A percentile compares a stretch with the other conserved stretches of the same genome.
These are phyloP conservation scores for Aspergillus hiratsukae DNA, from an alignment of 2,329 filamentous ascomycete genomes.

Conservation along the genomic window DNA sequence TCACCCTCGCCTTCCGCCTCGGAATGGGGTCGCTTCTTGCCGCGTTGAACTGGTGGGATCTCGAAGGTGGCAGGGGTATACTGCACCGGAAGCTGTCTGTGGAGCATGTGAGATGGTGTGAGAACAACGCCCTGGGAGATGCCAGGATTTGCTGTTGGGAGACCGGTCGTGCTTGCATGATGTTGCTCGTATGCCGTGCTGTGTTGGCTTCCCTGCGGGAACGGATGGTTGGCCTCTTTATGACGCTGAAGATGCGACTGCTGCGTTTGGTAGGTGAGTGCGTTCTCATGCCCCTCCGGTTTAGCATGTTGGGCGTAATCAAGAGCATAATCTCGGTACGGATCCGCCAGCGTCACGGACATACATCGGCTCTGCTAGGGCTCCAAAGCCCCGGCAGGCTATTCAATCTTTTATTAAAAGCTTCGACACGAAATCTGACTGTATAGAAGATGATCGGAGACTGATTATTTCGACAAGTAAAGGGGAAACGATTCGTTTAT, in stretches of 20 bases:
- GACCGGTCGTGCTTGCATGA: conserved; percentile 36
- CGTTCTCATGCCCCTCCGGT: conserved; percentile 60
- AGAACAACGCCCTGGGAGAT: conserved; percentile 30
- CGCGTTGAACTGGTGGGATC: conserved; percentile 27
- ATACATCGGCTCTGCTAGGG: conserved; percentile 73
- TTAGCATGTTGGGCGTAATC: conserved; percentile 66
- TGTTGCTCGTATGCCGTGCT: conserved; percentile 34
- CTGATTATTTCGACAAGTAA: conserved; percentile 2
- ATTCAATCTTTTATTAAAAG: conserved; percentile 12
- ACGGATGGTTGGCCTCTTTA: conserved; percentile 30
- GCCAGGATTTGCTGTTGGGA: conserved; percentile 29
- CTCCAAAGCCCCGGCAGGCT: conserved; percentile 64
- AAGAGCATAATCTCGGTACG: conserved; percentile 74
- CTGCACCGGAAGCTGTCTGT: conserved; percentile 32
- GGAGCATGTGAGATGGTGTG: conserved; percentile 30
- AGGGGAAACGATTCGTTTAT: background rate
- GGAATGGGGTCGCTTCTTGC: conserved; percentile 32
- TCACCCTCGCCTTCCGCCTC: conserved; percentile 26
- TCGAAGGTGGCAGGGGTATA: conserved; percentile 31
- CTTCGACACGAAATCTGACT: background rate
- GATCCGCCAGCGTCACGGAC: conserved; percentile 67
- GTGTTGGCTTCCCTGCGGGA: conserved; percentile 29
- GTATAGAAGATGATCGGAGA: background rate
- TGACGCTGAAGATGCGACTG: conserved; percentile 37
- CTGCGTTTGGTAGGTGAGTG: conserved; percentile 58